phyloP scores from a whole-genome alignment of 805 yeast species.

The Cyberlindnera xylosilytica region DNA sequence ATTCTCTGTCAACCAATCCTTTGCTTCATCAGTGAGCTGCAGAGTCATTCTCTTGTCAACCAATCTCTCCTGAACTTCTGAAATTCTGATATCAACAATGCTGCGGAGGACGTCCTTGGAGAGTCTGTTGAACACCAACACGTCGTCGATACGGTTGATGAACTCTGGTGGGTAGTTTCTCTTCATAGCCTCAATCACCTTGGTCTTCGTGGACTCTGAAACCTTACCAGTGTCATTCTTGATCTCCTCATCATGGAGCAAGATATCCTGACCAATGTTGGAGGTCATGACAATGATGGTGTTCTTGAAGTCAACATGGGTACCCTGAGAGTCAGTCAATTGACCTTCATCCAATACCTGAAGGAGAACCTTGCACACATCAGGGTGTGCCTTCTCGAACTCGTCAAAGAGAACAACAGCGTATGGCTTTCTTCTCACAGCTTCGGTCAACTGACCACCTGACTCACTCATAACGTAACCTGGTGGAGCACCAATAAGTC shows the following conservation, averaged over 20 bases:
- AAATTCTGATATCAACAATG: slow-evolving; percentile 81
- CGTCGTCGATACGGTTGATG: slow-evolving; percentile 89
- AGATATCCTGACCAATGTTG: slow-evolving; percentile 89
- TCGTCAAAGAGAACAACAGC: slow-evolving; percentile 92
- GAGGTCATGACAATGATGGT: slow-evolving; percentile 96
- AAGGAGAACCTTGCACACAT: slow-evolving; percentile 82
- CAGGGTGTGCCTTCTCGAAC: slow-evolving; percentile 95
- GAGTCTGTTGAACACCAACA: slow-evolving; percentile 88
- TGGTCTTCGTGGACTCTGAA: slow-evolving; percentile 45
- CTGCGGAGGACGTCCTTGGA: slow-evolving; percentile 70
- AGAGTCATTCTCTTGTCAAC: slow-evolving; percentile 72
- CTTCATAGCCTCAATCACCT: slow-evolving; percentile 68
- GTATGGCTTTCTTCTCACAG: slow-evolving; percentile 92
- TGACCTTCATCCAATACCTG: slow-evolving; percentile 96
- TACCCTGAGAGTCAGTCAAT: slow-evolving; percentile 92
- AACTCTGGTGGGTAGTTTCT: slow-evolving; percentile 89
- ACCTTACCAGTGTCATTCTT: slow-evolving; percentile 58
- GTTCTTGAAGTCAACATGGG: slow-evolving; percentile 89
- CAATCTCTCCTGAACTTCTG: slow-evolving; percentile 77
- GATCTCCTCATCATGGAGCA: slow-evolving; percentile 57
- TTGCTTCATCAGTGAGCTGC: slow-evolving; percentile 57
- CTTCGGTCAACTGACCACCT: slow-evolving; percentile 95
- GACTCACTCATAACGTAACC: slow-evolving; percentile 94
- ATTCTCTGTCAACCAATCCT: slow-evolving; percentile 71
- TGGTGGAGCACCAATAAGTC: slow-evolving; percentile 96